Base-by-base conservation (phyloP, 129 eudicot genomes). In the Flaveria sonorensis region DNA sequence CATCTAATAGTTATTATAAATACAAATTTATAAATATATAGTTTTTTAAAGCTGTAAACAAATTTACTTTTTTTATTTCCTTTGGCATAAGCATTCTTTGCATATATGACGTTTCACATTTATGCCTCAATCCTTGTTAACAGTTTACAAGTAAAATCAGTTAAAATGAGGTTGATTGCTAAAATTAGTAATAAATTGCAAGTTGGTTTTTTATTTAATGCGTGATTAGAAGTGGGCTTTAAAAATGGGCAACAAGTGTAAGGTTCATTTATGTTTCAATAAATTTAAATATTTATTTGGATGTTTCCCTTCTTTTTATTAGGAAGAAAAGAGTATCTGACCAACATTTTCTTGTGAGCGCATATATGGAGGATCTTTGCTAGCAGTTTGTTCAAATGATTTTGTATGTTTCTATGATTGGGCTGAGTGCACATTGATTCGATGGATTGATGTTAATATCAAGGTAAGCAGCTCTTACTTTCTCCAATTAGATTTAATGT, bases 341-440 rank as follows among this genome's bases (percentile, higher is more conserved):
- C 40, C 92, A 32, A 85, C 92, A 40, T 89, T 89, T 76, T 87
- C 89, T 42, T 88, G 89, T 18, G 96, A 89, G 77, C 88, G 83
- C 24, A 83, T 87, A 21, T 87, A 78, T 75, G 92, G 96, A 12
- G 96, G 96, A 72, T 83, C 73, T 80, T 71, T 89, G 32, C 50
- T 89, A 76, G 92, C 96, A 6, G 81, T 89, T 82, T 89, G 96
- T 61, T 85, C 92, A 71, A 89, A 89, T 78, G 96, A 89, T 79
- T 89, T 85, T 82, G 61, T 89, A 61, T 89, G 92, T 81, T 89
- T 89, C 52, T 87, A 87, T 77, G 92, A 89, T 72, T 89, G 92
- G 96, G 85, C 88, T 16, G 89, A 89, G 73, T 89, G 92, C 80
- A 81, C 88, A 79, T 83, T 89, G 75, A 87, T 89, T 46, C 77